Evolutionary conservation across 1,284 basidiomycete species (phyloP).

Genomic region (Bondarzewia mesenterica): DNA sequence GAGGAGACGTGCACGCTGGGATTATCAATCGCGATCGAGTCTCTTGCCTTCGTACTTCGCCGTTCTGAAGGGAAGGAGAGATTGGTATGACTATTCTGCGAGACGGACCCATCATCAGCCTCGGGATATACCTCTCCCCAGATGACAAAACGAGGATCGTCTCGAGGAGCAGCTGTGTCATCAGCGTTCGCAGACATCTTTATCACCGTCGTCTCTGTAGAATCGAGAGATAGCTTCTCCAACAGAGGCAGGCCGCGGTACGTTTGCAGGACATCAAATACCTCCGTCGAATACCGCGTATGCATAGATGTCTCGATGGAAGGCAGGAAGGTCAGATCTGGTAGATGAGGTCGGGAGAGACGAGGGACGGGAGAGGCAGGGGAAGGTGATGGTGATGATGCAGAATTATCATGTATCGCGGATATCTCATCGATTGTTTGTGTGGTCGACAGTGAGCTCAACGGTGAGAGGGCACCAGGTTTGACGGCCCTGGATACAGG

Average conservation of each 20-base stretch:
- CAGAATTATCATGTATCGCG: slow-evolving; percentile 3
- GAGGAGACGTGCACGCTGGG: slow-evolving; percentile 23
- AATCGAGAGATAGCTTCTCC: slow-evolving; percentile 41
- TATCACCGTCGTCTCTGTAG: slow-evolving; percentile 49
- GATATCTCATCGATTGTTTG: background rate
- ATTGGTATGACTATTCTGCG: slow-evolving; percentile 33
- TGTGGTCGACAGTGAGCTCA: background rate
- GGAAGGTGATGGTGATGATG: slow-evolving; percentile 1
- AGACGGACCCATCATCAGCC: slow-evolving; percentile 29
- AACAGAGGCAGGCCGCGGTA: slow-evolving; percentile 67
- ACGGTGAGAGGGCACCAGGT: slow-evolving; percentile 1
- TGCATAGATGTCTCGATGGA: slow-evolving; percentile 40
- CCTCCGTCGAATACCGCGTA: slow-evolving; percentile 59
- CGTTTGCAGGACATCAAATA: slow-evolving; percentile 78
- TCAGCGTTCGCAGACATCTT: slow-evolving; percentile 57
- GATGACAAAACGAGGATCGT: slow-evolving; percentile 82
- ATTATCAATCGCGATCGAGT: slow-evolving; percentile 4
- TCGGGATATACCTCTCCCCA: slow-evolving; percentile 58
- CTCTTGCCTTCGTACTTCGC: slow-evolving; percentile 22
- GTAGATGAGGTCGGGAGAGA: slow-evolving; percentile 4
- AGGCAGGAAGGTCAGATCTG: slow-evolving; percentile 14
- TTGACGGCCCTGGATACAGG: slow-evolving; percentile 11
- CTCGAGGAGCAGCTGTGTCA: slow-evolving; percentile 59
- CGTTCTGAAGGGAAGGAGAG: slow-evolving; percentile 31
- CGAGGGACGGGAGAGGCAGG: slow-evolving; percentile 1